Evolutionary conservation across 2,329 filamentous ascomycete species (phyloP).

Genomic region (Parafenestella ontariensis): DNA sequence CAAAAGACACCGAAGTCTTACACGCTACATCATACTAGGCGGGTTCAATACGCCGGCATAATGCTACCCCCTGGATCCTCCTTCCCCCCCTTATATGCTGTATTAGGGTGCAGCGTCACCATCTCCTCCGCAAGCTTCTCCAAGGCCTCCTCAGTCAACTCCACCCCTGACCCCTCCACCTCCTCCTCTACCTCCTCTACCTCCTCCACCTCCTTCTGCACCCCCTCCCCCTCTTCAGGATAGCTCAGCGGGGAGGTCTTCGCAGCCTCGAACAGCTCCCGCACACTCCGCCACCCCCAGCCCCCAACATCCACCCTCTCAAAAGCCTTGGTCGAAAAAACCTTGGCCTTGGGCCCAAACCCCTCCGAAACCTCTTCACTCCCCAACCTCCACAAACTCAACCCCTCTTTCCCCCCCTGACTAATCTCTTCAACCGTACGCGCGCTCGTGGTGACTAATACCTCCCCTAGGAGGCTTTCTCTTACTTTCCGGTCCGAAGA

Average conservation of each 20-base stretch:
- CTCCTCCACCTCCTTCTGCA: no score
- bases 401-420: not conserved
- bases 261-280: not conserved
- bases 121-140: conserved; percentile 3
- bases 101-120: not conserved
- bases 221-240: not conserved
- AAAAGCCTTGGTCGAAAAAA: conserved; percentile 8
- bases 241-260: not conserved
- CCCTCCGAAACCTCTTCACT: not conserved
- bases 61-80: not conserved
- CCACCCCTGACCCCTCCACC: conserved; percentile 3
- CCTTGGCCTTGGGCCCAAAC: conserved; percentile 11
- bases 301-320: not conserved
- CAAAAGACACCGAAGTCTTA: not conserved
- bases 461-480: conserved; percentile 7
- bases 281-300: not conserved
- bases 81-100: not conserved
- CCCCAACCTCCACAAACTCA: conserved; percentile 4
- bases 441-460: conserved; percentile 9
- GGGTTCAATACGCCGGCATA: not conserved
- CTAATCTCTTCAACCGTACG: not conserved
- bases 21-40: not conserved
- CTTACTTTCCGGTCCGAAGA: conserved; percentile 14
- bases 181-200: conserved; percentile 1
- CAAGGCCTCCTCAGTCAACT: conserved; percentile 14